Evolutionary conservation across 805 yeast genomes (phyloP), one percentile per base, ranked within the genome.

Genomic region (Danielia reshetovae): DNA sequence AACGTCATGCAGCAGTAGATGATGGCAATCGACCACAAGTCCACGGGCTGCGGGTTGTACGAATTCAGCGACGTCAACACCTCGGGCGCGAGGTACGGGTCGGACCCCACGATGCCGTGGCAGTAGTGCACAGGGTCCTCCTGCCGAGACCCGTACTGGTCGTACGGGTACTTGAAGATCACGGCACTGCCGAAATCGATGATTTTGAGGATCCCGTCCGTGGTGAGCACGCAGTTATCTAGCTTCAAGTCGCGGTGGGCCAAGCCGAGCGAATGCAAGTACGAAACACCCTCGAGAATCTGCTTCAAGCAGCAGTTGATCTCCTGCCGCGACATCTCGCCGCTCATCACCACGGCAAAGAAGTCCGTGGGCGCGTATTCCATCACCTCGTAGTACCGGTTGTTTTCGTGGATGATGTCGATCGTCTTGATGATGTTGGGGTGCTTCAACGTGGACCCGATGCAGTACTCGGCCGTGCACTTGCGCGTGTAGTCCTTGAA

Each of bases 331-430:
- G 84, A 70, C 89, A 85, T 82, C 49, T 78, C 73, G 16, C 88
- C 89, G 4, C 87, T 79, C 94, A 85, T 85, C 11, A 85, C 94
- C 28, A 85, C 87, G 0, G 88, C 87, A 54, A 85, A 85, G 57
- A 85, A 83, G 62, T 85, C 95, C 27, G 78, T 73, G 6, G 95
- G 86, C 49, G 95, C 85, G 57, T 81, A 90, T 62, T 93, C 98
- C 97, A 93, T 88, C 35, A 93, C 87, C 59, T 90, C 95, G 34
- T 64, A 81, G 81, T 44, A 83, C 72, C 84, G 79, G 46, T 75
- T 77, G 49, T 57, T 87, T 75, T 51, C 82, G 43, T 75, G 77
- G 34, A 85, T 79, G 65, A 62, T 85, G 60, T 85, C 94, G 47
- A 84, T 65, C 2, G 93, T 84, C 52, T 82, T 77, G 48, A 85